Percentiles rank a stretch among this genome's conserved stretches.
These are phyloP conservation scores for Paraurostyla sp. DNA, from an alignment of 73 alveolate species.

Conservation along the genomic window DNA sequence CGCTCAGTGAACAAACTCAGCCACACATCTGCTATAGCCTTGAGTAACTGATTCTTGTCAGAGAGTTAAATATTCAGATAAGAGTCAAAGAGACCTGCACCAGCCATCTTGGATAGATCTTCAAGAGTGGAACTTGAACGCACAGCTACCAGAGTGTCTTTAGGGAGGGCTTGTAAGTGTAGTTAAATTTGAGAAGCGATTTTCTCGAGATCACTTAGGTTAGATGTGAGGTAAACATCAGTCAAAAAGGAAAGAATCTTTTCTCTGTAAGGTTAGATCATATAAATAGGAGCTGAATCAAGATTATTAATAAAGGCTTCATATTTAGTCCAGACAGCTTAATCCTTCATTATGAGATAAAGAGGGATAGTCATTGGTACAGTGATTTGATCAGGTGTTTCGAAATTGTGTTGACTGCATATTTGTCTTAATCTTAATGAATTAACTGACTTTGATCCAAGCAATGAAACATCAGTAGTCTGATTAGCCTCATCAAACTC, in stretches of 20 bases:
- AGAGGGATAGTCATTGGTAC: conserved; percentile 22
- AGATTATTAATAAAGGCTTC: neutral
- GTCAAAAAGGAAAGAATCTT: neutral
- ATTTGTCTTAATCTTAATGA: neutral
- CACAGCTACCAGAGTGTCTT: conserved; percentile 83
- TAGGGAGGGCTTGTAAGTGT: neutral
- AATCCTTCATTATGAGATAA: conserved; percentile 23
- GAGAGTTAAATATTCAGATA: conserved; percentile 82
- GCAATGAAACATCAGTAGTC: neutral
- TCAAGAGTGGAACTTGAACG: conserved; percentile 95
- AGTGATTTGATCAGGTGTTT: conserved; percentile 30
- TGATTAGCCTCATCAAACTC: neutral
- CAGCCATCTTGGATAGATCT: conserved; percentile 91
- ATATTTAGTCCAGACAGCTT: neutral
- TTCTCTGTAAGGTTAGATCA: neutral
- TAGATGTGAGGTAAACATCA: neutral
- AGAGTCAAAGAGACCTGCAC: conserved; percentile 96
- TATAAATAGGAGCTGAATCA: conserved; percentile 4
- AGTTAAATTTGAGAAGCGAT: neutral
- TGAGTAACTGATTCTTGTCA: conserved; percentile 65
- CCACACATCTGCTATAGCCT: conserved; percentile 90
- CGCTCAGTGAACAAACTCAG: conserved; percentile 88
- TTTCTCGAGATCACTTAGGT: neutral
- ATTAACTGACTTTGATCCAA: conserved; percentile 53
- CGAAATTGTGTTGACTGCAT: neutral